A percentile compares a stretch with the other conserved stretches of the same genome.
Conservation (phyloP, 169 alveolate species). For the Plasmodium falciparum region DNA sequence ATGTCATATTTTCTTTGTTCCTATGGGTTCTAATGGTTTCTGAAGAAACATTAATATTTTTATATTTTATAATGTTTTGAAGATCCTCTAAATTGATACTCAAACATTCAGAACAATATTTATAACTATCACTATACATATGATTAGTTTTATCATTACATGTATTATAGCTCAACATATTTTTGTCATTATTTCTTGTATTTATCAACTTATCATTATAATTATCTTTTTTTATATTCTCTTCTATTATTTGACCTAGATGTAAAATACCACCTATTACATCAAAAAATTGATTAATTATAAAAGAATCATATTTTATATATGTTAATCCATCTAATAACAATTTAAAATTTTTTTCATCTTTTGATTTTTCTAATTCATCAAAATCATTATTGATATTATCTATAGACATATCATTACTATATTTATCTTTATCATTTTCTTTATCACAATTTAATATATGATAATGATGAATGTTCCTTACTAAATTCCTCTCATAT, state of each 20-base stretch:
- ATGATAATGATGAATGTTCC: constrained; percentile 35
- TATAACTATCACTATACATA: background rate
- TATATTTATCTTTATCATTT: background rate
- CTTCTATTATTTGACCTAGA: constrained; percentile 34
- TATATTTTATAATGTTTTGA: constrained; percentile 19
- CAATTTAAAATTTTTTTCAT: constrained; percentile 36
- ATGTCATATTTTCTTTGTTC: constrained; percentile 16
- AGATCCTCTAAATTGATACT: constrained; percentile 7
- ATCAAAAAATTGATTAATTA: constrained; percentile 29
- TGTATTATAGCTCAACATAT: too few species aligned
- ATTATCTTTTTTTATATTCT: background rate
- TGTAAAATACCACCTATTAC: constrained; percentile 58
- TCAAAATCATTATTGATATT: background rate
- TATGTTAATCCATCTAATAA: constrained; percentile 42
- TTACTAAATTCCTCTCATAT: constrained; percentile 20
- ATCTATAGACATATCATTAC: background rate
- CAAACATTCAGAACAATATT: constrained; percentile 20
- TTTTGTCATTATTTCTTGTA: background rate
- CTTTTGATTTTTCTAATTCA: constrained; percentile 12
- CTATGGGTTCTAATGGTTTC: constrained; percentile 48
- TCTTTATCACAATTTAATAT: constrained; percentile 11
- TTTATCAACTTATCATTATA: background rate
- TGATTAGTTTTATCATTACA: background rate
- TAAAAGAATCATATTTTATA: constrained; percentile 52
- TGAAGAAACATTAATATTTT: constrained; percentile 20